These are phyloP conservation scores for Cryphonectria naterciae DNA, from an alignment of 2,329 filamentous ascomycete genomes.

Conservation along the genomic window DNA sequence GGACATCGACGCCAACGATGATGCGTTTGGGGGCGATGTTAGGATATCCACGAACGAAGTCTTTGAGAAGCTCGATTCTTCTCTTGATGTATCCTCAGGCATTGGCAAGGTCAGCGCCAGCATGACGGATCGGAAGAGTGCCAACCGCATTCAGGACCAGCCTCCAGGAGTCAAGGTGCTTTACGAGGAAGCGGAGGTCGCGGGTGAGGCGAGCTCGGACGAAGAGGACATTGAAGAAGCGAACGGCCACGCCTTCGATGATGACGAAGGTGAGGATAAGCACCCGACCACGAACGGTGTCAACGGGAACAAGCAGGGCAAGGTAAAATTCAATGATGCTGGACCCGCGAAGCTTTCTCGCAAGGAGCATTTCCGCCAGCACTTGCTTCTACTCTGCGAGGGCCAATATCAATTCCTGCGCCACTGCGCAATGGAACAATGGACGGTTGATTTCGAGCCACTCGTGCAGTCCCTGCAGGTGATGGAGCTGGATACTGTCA, in stretches of 20 bases:
- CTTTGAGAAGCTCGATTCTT: conserved; percentile 56
- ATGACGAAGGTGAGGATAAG: conserved; percentile 40
- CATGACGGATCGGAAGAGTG: conserved; percentile 50
- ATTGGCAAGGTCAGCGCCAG: conserved; percentile 59
- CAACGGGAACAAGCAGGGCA: conserved; percentile 40
- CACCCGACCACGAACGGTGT: conserved; percentile 32
- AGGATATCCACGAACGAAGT: conserved; percentile 55
- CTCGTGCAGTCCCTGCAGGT: conserved; percentile 74
- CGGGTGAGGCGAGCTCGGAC: conserved; percentile 43
- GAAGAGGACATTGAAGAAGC: conserved; percentile 38
- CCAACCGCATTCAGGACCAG: conserved; percentile 50
- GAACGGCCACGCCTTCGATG: conserved; percentile 42
- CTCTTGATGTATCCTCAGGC: conserved; percentile 57
- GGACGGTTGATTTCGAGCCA: conserved; percentile 81
- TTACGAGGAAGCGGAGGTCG: conserved; percentile 36
- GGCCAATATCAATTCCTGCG: conserved; percentile 71
- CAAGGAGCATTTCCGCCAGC: conserved; percentile 67
- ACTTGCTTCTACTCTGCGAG: conserved; percentile 73
- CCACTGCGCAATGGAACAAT: conserved; percentile 73
- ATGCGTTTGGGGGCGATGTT: conserved; percentile 43
- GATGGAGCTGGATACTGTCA: conserved; percentile 78
- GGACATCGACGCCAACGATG: conserved; percentile 47
- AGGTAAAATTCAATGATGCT: conserved; percentile 58
- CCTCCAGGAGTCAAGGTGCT: conserved; percentile 34
- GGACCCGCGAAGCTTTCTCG: conserved; percentile 48